Evolutionary conservation across 1,284 basidiomycete species (phyloP).

Genomic region (Irpex lacteus): DNA sequence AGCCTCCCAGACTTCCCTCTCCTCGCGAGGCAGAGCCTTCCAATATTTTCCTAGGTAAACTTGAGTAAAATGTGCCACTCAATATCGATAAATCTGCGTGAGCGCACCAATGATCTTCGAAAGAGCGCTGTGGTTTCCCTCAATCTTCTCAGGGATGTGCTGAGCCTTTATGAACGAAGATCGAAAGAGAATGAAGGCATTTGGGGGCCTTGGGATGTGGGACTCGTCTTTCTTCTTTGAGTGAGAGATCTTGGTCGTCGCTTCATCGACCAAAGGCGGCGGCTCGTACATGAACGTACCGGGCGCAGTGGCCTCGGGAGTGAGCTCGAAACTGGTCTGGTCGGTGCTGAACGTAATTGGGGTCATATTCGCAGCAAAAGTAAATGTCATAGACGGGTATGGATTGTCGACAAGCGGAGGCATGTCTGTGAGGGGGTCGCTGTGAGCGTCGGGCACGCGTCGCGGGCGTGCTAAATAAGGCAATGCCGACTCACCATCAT

Average conservation of each 20-base stretch:
- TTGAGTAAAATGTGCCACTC: background rate
- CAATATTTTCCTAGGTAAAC: constrained; percentile 49
- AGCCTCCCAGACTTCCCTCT: constrained; percentile 71
- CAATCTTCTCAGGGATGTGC: constrained; percentile 73
- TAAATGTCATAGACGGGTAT: constrained; percentile 44
- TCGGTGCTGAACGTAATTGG: constrained; percentile 39
- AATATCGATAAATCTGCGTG: background rate
- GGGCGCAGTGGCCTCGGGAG: constrained; percentile 22
- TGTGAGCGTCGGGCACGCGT: constrained; percentile 17
- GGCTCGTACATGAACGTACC: constrained; percentile 23
- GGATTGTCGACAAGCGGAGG: constrained; percentile 51
- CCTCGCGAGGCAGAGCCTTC: constrained; percentile 56
- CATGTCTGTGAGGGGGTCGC: constrained; percentile 34
- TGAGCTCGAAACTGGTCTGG: constrained; percentile 33
- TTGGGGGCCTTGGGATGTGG: constrained; percentile 89
- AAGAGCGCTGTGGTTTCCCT: constrained; percentile 76
- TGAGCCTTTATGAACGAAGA: constrained; percentile 82
- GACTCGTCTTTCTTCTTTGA: constrained; percentile 47
- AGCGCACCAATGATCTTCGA: constrained; percentile 42
- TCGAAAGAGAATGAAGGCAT: constrained; percentile 94
- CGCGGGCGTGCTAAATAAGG: constrained; percentile 22
- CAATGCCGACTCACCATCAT: constrained; percentile 29
- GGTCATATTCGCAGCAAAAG: constrained; percentile 45
- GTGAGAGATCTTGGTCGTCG: constrained; percentile 34
- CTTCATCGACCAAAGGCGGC: constrained; percentile 9